Conservation (phyloP, 148 eudicot species). For the Tetragonia tetragonoides region DNA sequence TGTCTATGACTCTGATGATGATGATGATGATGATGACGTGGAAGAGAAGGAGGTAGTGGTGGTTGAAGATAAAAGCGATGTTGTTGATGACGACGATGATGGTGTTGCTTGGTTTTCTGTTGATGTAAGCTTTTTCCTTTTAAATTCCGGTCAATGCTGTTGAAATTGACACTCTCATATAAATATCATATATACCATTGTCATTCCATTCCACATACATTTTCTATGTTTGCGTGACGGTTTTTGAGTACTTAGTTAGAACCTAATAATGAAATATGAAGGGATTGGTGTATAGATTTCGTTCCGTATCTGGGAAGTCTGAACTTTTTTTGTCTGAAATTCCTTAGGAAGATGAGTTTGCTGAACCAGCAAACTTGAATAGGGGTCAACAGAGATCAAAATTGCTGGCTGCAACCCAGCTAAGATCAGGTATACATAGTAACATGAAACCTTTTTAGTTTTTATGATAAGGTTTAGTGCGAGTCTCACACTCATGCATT, state of each 20-base stretch:
- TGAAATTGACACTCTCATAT: neutral
- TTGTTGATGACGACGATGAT: conserved; percentile 25
- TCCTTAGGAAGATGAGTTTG: conserved; percentile 52
- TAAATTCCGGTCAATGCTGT: neutral
- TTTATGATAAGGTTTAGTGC: neutral
- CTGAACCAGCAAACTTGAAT: conserved; percentile 48
- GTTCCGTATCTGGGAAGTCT: neutral
- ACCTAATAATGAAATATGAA: neutral
- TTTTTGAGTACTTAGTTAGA: neutral
- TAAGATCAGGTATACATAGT: conserved; percentile 41
- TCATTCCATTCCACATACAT: neutral
- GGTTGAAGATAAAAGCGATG: conserved; percentile 35
- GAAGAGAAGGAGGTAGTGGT: conserved; percentile 26
- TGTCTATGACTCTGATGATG: conserved; percentile 39
- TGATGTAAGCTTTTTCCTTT: conserved; percentile 20
- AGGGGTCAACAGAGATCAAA: conserved; percentile 41
- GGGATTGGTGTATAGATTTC: neutral
- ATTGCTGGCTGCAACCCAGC: conserved; percentile 39
- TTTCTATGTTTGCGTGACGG: neutral
- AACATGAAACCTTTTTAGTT: conserved; percentile 9
- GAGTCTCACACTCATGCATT: conserved; percentile 17
- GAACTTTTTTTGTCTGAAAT: neutral
- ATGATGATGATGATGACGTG: conserved; percentile 8
- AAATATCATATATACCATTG: neutral
- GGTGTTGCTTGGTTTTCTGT: conserved; percentile 24